A percentile compares a stretch with the other conserved stretches of the same genome.
Evolutionary conservation across 179 eudicot species (phyloP).

Genomic region (Beta macrorhiza): DNA sequence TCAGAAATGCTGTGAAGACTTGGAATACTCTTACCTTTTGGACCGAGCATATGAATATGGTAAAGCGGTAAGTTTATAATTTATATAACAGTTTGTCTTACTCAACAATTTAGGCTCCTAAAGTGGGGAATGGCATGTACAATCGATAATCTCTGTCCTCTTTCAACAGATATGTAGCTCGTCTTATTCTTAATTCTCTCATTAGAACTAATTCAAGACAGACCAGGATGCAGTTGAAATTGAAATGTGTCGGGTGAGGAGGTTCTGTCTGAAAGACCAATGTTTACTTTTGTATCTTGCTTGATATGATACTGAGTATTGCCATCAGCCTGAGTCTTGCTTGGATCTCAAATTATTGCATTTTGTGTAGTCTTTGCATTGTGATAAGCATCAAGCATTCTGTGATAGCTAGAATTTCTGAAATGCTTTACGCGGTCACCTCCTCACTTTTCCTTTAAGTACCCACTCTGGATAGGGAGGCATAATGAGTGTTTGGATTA

Average conservation of each 20-base stretch:
- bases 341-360: not conserved
- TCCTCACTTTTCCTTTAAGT: not conserved
- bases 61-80: slow-evolving; percentile 52
- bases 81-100: slow-evolving; percentile 2
- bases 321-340: not conserved
- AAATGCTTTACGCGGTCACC: not conserved
- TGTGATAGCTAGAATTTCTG: not conserved
- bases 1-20: slow-evolving; percentile 89
- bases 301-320: not conserved
- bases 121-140: not conserved
- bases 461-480: not conserved
- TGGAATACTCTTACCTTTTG: slow-evolving; percentile 83
- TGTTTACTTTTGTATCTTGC: not conserved
- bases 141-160: not conserved
- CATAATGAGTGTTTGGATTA: not conserved
- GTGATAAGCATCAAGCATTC: not conserved
- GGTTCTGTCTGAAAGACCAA: not conserved
- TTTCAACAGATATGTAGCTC: not conserved
- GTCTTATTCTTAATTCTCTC: not conserved
- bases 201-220: not conserved
- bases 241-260: not conserved
- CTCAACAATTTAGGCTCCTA: not conserved
- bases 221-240: not conserved
- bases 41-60: slow-evolving; percentile 85
- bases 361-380: not conserved